Evolutionary conservation across 441 rosid species (phyloP), one percentile per base, ranked within the genome.

Genomic region (Gossypium schwendimanii): DNA sequence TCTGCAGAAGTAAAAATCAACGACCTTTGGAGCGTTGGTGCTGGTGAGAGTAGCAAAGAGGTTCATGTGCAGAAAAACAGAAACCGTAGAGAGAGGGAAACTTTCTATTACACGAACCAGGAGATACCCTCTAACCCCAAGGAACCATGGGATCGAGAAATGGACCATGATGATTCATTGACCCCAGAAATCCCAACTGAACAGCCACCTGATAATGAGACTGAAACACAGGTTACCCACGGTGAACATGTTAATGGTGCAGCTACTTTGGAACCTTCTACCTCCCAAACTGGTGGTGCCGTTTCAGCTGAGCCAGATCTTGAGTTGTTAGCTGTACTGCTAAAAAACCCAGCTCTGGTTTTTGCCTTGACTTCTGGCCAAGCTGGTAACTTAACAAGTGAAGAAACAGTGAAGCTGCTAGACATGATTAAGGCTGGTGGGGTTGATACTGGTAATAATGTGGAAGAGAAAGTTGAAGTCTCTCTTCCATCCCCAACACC

Each of bases 401-500:
- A 88, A 69, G 94, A 93, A 45, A 93, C 94, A 20, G 88, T 91
- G 82, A 93, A 82, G 86, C 82, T 96, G 82, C 96, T 96, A 58
- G 97, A 96, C 81, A 80, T 89, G 92, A 91, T 96, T 68, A 93
- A 91, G 88, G 77, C 83, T 50, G 91, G 89, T 70, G 99, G 87
- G 58, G 74, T 80, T 72, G 85, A 82, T 60, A n/a, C 75, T 12
- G 77, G 77, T 71, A 84, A 76, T 64, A 78, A 86, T 71, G 84
- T 78, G 52, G 92, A 86, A 78, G 92, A 86, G 79, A 90, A 79
- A 70, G 90, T 87, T 65, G 94, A 90, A 87, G 97, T 91, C 64
- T 93, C 98, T 74, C 98, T 96, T 79, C 99, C 99, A 49, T 93
- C 98, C 41, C 98, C 98, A 44, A 96, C 99, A 67, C 99, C 98